Base-by-base conservation (phyloP, 257 asterid species). In the Plectranthus barbatus region DNA sequence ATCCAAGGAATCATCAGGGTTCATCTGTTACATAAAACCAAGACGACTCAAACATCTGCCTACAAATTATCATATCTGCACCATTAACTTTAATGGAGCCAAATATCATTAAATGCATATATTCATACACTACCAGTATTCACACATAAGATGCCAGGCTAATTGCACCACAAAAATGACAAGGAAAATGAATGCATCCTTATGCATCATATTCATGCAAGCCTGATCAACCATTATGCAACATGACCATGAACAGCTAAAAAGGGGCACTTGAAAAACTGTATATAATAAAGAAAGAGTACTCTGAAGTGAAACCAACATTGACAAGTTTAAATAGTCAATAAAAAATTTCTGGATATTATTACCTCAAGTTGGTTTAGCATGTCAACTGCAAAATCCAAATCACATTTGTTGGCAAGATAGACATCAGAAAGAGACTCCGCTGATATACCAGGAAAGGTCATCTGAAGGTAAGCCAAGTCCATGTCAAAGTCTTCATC, bases 371-470 rank as follows among this genome's bases (percentile, higher is more conserved):
- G 96, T 49, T 85, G 87, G 72, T 66, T 64, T 34, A 91, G 79
- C 96, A 91, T 85, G 74, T 91, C 97, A 55, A 85, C 59, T 56
- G 97, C 73, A 62, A 81, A 74, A 7, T 87, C 95, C 65, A 91
- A 61, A 56, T 91, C 93, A 62, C 80, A 63, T 6, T 58, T 66
- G 87, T 66, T 87, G 69, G 87, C 93, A 19, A 68, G 60, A 75
- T 85, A 85, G 68, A 84, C 91, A 60, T 78, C 87, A 74, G 83
- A 74, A 71, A 91, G 86, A 45, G 87, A 87, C 65, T 84, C 87
- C 23, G 74, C 76, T n/a, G 97, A 84, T 72, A 85, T 78, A 52
- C 82, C 89, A 59, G 93, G 97, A 81, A 85, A 91, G 49, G 59
- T 67, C 84, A 78, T 78, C 80, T 82, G 93, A 64, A 91, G 87